Percentiles rank a stretch among this genome's conserved stretches.
These are phyloP conservation scores for Hyphopichia homilentoma DNA, from an alignment of 805 yeast genomes.

Conservation along the genomic window DNA sequence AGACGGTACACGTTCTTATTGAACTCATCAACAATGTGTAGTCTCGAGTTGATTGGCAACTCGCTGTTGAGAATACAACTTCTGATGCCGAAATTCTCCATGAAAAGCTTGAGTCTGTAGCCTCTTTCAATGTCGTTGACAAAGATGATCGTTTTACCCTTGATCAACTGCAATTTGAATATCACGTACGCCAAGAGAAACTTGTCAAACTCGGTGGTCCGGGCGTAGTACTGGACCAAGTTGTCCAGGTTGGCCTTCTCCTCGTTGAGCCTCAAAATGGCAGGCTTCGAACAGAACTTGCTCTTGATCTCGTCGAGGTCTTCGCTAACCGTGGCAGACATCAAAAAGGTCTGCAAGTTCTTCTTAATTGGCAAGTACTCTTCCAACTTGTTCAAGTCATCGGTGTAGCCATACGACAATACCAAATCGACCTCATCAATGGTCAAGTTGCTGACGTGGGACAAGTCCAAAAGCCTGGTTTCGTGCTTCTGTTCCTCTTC, in stretches of 20 bases:
- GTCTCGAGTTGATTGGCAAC: constrained; percentile 85
- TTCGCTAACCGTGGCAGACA: constrained; percentile 94
- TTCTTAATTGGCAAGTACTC: constrained; percentile 66
- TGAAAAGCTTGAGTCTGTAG: constrained; percentile 81
- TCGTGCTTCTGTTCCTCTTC: constrained; percentile 41
- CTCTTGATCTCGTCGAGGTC: constrained; percentile 72
- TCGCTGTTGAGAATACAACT: constrained; percentile 89
- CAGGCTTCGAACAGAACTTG: constrained; percentile 80
- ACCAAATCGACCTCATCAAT: constrained; percentile 95
- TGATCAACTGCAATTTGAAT: constrained; percentile 79
- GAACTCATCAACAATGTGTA: constrained; percentile 93
- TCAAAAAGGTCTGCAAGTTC: constrained; percentile 80
- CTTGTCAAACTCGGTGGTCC: constrained; percentile 85
- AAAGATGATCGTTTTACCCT: constrained; percentile 87
- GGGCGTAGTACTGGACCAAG: constrained; percentile 81
- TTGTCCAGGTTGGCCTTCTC: constrained; percentile 57
- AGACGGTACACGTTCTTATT: constrained; percentile 84
- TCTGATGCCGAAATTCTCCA: constrained; percentile 92
- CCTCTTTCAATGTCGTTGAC: constrained; percentile 96
- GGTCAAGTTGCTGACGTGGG: constrained; percentile 63
- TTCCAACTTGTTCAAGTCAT: constrained; percentile 69
- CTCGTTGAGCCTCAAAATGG: constrained; percentile 74
- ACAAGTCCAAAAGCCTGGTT: constrained; percentile 49
- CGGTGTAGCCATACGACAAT: constrained; percentile 84
- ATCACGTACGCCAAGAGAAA: constrained; percentile 88